phyloP scores from a whole-genome alignment of 768 basidiomycete genomes.

The Ephemerocybe angulata region DNA sequence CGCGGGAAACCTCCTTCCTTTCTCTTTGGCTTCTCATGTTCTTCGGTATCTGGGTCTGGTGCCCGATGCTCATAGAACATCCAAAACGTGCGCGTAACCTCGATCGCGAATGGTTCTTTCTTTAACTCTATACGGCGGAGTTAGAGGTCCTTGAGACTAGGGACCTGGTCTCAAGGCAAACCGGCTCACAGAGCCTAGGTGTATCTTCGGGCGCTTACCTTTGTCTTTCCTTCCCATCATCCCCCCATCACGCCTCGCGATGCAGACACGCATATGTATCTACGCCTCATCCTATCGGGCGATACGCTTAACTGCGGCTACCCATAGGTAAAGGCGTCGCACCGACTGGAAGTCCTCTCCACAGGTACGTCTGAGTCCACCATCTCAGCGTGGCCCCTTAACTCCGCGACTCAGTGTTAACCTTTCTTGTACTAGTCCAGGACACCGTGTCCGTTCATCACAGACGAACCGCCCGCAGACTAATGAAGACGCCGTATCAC shows the following conservation, averaged over 20 bases:
- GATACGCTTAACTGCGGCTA: too few relatives aligned
- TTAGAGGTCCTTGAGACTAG: neutral
- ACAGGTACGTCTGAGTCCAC: too few relatives aligned
- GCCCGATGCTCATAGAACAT: neutral
- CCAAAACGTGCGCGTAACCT: neutral
- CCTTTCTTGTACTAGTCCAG: neutral
- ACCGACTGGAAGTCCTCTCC: too few relatives aligned
- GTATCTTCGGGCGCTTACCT: neutral
- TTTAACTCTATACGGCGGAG: neutral
- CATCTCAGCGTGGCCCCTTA: too few relatives aligned
- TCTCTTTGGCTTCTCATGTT: neutral
- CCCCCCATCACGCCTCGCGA: neutral
- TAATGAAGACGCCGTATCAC: too few relatives aligned
- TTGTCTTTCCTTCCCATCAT: neutral
- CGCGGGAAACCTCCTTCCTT: conserved; percentile 1
- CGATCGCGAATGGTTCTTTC: neutral
- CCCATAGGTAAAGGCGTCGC: too few relatives aligned
- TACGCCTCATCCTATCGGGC: neutral
- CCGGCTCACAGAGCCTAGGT: neutral
- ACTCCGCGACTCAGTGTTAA: too few relatives aligned
- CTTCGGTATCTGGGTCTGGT: too few relatives aligned
- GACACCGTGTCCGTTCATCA: neutral
- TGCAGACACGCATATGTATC: neutral
- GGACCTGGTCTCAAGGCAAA: neutral
- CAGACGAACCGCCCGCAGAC: too few relatives aligned